These are phyloP conservation scores for Phytopythium helicoides DNA, from an alignment of 352 stramenopile genomes.

Conservation along the genomic window DNA sequence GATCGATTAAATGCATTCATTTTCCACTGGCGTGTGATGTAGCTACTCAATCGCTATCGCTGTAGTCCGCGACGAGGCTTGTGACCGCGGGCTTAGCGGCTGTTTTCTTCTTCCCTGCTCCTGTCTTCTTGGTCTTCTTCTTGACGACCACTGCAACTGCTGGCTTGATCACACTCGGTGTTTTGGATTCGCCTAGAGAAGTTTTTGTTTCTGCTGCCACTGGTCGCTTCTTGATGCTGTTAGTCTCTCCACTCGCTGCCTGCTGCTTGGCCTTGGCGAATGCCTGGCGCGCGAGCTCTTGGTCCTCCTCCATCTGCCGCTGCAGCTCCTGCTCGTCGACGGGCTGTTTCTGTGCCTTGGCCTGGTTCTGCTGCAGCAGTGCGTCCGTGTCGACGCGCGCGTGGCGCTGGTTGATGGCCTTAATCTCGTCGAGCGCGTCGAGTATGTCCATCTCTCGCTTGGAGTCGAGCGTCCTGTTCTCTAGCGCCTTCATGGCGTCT, in stretches of 20 bases:
- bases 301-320: constrained; percentile 32
- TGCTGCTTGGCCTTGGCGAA: constrained; percentile 5
- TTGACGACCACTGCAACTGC: constrained; percentile 33
- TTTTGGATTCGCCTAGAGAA: constrained; percentile 3
- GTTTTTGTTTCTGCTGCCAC: constrained; percentile 15
- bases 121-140: constrained; percentile 25
- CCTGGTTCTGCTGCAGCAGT: constrained; percentile 46
- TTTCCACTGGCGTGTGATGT: not conserved
- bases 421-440: constrained; percentile 98
- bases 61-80: constrained; percentile 78
- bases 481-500: constrained; percentile 97
- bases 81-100: constrained; percentile 30
- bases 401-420: constrained; percentile 96
- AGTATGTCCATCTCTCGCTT: constrained; percentile 99
- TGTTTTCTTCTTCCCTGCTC: constrained; percentile 22
- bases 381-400: constrained; percentile 88
- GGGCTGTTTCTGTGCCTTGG: constrained; percentile 49
- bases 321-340: constrained; percentile 40
- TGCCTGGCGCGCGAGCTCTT: not conserved
- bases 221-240: constrained; percentile 16
- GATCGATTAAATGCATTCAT: not conserved
- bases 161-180: constrained; percentile 7
- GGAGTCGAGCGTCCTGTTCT: constrained; percentile 98
- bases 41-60: constrained; percentile 54
- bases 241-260: no score